A percentile compares a stretch with the other conserved stretches of the same genome.
phyloP scores from a whole-genome alignment of 139 green algal genomes.

The Chlamydomonas eustigma region DNA sequence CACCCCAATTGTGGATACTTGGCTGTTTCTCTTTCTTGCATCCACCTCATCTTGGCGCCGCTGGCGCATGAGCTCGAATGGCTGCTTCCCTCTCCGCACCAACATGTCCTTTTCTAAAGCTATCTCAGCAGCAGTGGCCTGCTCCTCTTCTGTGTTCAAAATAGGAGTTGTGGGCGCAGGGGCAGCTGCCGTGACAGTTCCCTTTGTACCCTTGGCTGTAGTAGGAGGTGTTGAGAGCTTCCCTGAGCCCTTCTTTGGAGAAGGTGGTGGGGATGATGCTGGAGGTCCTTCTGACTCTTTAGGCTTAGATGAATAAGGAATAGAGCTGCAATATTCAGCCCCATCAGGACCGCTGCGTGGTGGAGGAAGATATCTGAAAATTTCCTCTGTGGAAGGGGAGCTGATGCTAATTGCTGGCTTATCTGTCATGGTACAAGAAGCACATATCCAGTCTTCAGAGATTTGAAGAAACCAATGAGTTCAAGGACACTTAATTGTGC shows the following conservation, averaged over 20 bases:
- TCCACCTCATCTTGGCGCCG: slow-evolving; percentile 8
- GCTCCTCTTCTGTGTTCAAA: neutral
- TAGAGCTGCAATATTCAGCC: too few relatives aligned
- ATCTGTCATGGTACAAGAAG: too few relatives aligned
- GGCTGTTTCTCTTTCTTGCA: neutral
- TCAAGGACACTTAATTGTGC: too few relatives aligned
- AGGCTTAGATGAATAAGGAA: too few relatives aligned
- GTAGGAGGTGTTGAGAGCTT: too few relatives aligned
- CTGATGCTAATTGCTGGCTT: slow-evolving; percentile 2
- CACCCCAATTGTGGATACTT: neutral
- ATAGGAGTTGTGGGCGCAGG: neutral
- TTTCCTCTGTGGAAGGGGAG: slow-evolving; percentile 30
- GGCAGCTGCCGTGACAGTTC: slow-evolving; percentile 3
- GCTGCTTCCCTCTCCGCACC: neutral
- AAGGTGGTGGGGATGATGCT: neutral
- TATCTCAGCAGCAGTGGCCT: neutral
- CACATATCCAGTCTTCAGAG: too few relatives aligned
- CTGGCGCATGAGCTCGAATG: neutral
- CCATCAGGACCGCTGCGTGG: neutral
- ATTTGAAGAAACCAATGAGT: too few relatives aligned
- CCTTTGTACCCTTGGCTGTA: neutral
- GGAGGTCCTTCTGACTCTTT: neutral
- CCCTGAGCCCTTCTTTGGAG: neutral
- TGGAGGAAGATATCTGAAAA: slow-evolving; percentile 23
- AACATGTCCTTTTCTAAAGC: neutral